Percentiles rank a stretch among this genome's conserved stretches.
Conservation (phyloP, 108 stramenopile species). For the Discostella stelligeroides region DNA sequence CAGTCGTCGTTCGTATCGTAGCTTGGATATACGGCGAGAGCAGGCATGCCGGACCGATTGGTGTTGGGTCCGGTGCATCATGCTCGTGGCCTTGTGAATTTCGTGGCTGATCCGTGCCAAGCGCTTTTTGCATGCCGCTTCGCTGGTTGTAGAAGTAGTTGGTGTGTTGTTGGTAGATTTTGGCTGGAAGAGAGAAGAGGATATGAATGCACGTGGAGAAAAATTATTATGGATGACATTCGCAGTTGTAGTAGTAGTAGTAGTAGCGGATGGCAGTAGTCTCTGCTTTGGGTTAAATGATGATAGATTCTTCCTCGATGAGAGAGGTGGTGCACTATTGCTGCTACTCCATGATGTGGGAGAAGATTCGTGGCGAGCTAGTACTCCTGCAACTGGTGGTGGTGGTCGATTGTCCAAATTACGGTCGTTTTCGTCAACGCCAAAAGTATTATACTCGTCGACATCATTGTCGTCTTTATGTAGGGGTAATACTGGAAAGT, state of each 20-base stretch:
- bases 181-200: slow-evolving; percentile 16
- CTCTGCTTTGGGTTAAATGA: neutral
- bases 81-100: slow-evolving; percentile 31
- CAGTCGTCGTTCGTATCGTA: slow-evolving; percentile 35
- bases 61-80: slow-evolving; percentile 24
- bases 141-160: slow-evolving; percentile 1
- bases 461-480: slow-evolving; percentile 28
- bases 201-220: no score
- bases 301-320: neutral
- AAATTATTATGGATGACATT: no score
- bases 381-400: no score
- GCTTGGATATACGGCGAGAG: slow-evolving; percentile 18
- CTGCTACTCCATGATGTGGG: no score
- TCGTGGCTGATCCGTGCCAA: slow-evolving; percentile 31
- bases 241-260: neutral
- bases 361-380: no score
- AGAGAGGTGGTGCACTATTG: neutral
- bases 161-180: slow-evolving; percentile 13
- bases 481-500: slow-evolving; percentile 33
- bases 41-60: slow-evolving; percentile 23
- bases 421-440: slow-evolving; percentile 11
- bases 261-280: neutral
- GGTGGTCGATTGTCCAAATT: slow-evolving; percentile 4
- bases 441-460: slow-evolving; percentile 13
- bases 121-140: slow-evolving; percentile 34